These are phyloP conservation scores for Hygrophorus pudorinus DNA, from an alignment of 768 basidiomycete species.

Conservation along the genomic window DNA sequence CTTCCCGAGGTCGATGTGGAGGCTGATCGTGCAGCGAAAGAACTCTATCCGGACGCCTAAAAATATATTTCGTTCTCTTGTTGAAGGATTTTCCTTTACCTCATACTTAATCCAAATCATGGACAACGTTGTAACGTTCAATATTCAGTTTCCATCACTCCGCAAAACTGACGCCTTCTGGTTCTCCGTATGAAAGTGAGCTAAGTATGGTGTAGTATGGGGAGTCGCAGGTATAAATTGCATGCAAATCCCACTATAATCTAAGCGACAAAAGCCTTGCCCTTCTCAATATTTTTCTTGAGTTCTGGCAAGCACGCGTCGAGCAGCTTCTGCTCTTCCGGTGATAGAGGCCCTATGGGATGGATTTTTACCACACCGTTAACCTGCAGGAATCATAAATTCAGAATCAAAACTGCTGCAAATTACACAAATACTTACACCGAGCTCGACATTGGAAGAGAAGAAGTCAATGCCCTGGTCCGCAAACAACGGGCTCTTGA, in stretches of 20 bases:
- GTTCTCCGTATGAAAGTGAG: no score
- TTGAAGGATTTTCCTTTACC: no score
- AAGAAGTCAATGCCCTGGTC: conserved; percentile 90
- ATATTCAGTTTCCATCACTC: no score
- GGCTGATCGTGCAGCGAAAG: conserved; percentile 43
- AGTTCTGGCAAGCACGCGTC: conserved; percentile 85
- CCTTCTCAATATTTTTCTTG: conserved; percentile 98
- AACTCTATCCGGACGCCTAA: conserved; percentile 37
- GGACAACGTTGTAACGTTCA: no score
- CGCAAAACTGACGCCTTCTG: no score
- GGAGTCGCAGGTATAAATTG: neutral
- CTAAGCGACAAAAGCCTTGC: conserved; percentile 52
- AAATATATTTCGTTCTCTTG: conserved; percentile 12
- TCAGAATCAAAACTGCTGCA: conserved; percentile 4
- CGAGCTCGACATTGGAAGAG: conserved; percentile 89
- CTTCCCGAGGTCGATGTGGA: conserved; percentile 38
- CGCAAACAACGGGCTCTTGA: conserved; percentile 80
- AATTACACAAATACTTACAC: conserved; percentile 42
- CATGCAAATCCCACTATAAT: neutral
- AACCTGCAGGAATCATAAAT: conserved; percentile 27
- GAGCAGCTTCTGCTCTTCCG: conserved; percentile 79
- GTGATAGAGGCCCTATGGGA: conserved; percentile 68
- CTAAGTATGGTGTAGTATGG: no score
- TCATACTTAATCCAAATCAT: no score
- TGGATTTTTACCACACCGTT: conserved; percentile 93